Evolutionary conservation across 208 protist species (phyloP), one percentile per base, ranked within the genome.

Genomic region (Leptomonas seymouri): DNA sequence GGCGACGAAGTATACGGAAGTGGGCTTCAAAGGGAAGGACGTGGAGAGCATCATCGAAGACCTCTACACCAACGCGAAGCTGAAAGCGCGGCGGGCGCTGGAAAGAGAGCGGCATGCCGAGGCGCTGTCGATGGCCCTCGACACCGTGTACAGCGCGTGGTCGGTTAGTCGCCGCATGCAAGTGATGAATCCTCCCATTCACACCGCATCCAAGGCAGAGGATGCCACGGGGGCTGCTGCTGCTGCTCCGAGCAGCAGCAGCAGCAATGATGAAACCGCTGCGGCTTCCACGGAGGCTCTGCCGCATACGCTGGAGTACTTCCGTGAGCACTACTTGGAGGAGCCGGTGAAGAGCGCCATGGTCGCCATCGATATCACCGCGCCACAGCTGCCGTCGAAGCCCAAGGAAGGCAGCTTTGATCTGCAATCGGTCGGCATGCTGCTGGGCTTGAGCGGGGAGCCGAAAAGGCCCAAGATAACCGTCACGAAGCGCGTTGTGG

Each of bases 1-100:
- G 82, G 97, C 98, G 15, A 99, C 98, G 34, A 99, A 99, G 85
- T 99, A 98, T 81, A 99, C 98, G 2, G 97, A 99, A 67, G 93
- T 97, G 0, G 93, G 93, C 28, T 98, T 98, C 78, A 97, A 98
- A 54, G 96, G 96, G 28, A 96, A 98, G 67, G 97, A 99, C 70
- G 98, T 99, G 20, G 98, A 99, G 69, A 93, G 83, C 44, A 99
- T 99, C 57, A 98, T 99, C 67, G 85, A 96, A 64, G 98, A 99
- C 60, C 81, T 99, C 7, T 97, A 98, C 66, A 86, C 87, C 16
- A 94, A 94, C 45, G 91, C 94, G 7, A 98, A 99, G 67, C 74
- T 63, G 64, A 96, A 95, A 74, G 94, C 88, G 28, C 90, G 87
- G 72, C 81, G 85, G 27, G 71, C 76, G 30, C 67, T 95, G 20